These are phyloP conservation scores for Cladobotryum protrusum DNA, from an alignment of 2,329 filamentous ascomycete genomes.

Conservation along the genomic window DNA sequence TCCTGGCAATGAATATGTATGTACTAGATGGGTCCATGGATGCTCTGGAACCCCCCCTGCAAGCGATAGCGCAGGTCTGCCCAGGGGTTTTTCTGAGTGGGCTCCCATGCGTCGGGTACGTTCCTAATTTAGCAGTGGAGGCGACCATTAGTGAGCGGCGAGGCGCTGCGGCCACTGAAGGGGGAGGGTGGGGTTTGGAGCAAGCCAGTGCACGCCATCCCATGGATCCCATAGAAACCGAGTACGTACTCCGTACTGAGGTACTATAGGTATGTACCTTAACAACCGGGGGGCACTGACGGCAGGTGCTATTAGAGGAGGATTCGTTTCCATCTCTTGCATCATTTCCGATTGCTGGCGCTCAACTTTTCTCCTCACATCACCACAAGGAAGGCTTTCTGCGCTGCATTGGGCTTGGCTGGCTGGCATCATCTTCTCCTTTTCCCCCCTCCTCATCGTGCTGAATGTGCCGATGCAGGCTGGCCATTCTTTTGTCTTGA, in stretches of 20 bases:
- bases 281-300: slow-evolving; percentile 1
- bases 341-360: not conserved
- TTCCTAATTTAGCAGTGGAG: slow-evolving; percentile 14
- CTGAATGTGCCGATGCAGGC: not conserved
- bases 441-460: too few relatives aligned
- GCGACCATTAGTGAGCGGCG: slow-evolving; percentile 11
- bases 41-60: too few relatives aligned
- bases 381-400: slow-evolving; percentile 2
- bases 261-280: too few relatives aligned
- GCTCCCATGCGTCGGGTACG: slow-evolving; percentile 3
- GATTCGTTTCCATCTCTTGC: slow-evolving; percentile 7
- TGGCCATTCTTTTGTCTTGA: not conserved
- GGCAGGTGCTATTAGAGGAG: slow-evolving; percentile 5
- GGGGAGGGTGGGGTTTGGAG: slow-evolving; percentile 2
- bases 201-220: not conserved
- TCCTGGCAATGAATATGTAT: too few relatives aligned
- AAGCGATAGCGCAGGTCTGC: not conserved
- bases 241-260: too few relatives aligned
- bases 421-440: slow-evolving; percentile 4
- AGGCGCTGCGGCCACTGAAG: not conserved
- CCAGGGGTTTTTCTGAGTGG: slow-evolving; percentile 6
- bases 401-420: slow-evolving; percentile 1
- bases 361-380: slow-evolving; percentile 5
- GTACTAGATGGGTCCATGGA: too few relatives aligned
- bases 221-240: too few relatives aligned